Conservation (phyloP, 192 early-diverging fungal species). For the Mortierella hygrophila region DNA sequence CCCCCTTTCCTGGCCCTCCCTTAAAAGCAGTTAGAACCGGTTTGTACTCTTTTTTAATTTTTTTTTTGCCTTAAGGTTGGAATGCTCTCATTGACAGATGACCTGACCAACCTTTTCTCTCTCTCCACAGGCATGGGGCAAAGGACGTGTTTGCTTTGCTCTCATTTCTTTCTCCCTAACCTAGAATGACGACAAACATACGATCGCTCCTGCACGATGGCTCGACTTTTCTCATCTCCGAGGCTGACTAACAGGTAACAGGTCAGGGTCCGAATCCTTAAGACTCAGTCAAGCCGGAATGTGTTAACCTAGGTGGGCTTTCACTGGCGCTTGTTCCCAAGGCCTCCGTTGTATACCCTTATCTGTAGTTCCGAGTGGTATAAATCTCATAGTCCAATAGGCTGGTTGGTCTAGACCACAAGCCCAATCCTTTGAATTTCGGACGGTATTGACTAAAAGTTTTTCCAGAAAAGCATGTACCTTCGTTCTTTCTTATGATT, state of each 20-base stretch:
- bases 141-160: constrained; percentile 9
- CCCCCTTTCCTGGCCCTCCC: background rate
- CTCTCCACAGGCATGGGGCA: constrained; percentile 8
- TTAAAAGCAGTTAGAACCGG: constrained; percentile 8
- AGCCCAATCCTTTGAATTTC: background rate
- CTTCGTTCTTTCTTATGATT: background rate
- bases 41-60: background rate
- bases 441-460: background rate
- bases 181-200: background rate
- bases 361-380: background rate
- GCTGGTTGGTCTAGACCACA: constrained; percentile 16
- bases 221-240: background rate
- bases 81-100: constrained; percentile 12
- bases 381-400: background rate
- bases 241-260: constrained; percentile 7
- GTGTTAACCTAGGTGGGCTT: background rate
- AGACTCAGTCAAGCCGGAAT: constrained; percentile 8
- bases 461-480: background rate
- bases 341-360: background rate
- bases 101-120: constrained; percentile 15
- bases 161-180: constrained; percentile 1
- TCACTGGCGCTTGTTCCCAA: background rate
- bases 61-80: background rate
- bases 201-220: background rate
- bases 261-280: constrained; percentile 5